A percentile compares a stretch with the other conserved stretches of the same genome.
Conservation (phyloP, 2,329 filamentous ascomycete species). For the Fusarium torulosum region DNA sequence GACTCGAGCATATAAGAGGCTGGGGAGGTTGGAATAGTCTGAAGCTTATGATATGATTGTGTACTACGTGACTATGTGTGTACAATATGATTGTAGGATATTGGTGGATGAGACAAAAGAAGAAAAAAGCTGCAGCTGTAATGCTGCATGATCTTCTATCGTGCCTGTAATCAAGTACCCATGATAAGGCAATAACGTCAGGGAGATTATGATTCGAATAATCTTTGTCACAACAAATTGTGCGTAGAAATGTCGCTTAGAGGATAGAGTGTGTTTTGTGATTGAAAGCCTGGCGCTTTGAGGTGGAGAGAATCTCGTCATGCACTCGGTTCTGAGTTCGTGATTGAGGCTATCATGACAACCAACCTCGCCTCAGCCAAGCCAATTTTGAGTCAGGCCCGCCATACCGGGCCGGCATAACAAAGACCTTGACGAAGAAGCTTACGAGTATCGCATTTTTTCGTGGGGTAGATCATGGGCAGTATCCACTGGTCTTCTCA, state of each 20-base stretch:
- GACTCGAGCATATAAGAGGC: constrained; percentile 17
- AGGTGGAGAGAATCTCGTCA: neutral
- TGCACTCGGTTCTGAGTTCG: neutral
- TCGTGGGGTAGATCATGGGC: constrained; percentile 16
- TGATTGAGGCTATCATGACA: constrained; percentile 15
- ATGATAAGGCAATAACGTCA: neutral
- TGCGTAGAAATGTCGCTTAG: neutral
- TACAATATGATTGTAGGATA: neutral
- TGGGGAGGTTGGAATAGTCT: constrained; percentile 21
- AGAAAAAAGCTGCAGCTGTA: neutral
- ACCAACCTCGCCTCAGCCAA: constrained; percentile 18
- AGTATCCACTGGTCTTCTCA: constrained; percentile 31
- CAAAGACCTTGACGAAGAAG: constrained; percentile 6
- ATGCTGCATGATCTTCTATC: neutral
- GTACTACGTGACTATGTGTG: neutral
- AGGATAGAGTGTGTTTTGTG: neutral
- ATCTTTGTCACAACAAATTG: neutral
- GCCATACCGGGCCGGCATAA: constrained; percentile 4
- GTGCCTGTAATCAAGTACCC: no score
- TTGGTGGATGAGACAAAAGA: neutral
- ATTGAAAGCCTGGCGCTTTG: neutral
- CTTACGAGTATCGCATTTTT: constrained; percentile 26
- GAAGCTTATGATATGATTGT: constrained; percentile 7
- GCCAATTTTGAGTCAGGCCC: constrained; percentile 17
- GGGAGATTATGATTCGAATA: neutral